Base-by-base conservation (phyloP, 352 stramenopile genomes). In the Phytophthora hybrid region DNA sequence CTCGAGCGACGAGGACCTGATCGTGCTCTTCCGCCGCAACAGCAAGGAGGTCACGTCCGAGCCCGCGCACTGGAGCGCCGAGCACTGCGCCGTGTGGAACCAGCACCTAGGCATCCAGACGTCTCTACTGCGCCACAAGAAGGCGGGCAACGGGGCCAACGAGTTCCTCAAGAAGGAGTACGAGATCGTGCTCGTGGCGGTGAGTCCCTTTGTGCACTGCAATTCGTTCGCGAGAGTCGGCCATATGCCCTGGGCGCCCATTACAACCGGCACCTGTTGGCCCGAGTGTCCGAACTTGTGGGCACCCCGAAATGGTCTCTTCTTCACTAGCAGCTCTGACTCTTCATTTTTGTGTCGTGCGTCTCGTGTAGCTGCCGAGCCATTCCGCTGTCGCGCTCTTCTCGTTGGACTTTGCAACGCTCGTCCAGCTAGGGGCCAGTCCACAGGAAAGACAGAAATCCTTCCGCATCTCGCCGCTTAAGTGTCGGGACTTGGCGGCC, bases 21-120 rank as follows among this genome's bases (percentile, higher is more conserved):
- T 94, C 75, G 87, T 94, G 70, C 83, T 94, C 54, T 93, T 94
- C 72, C 85, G 87, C 16, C 87, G 87, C 69, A 94, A 94, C 71
- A 88, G 77, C 67, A 94, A 94, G 66, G 87, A 94, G 66, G 77
- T 94, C 44, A 89, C 84, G 66, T 92, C 84, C 11, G 81, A 93
- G 62, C 83, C 87, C 13, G 86, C 84, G 59, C 84, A 72, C 13
- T 94, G 87, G 87, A 82, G 81, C 53, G 60, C 72, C 44, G 87
- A 93, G 31, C 87, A 94, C 63, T 82, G 88, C 29, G 87, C 87
- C 52, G 83, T 84, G 56, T 94, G 87, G 87, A 92, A 92, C 69
- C 84, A 94, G 78, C 84, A 92, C 73, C 63, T 94, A 11, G 76
- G 76, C 61, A 91, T 94, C 63, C 87, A 94, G 77, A 94, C 87